A percentile compares a stretch with the other conserved stretches of the same genome.
Evolutionary conservation across 2,329 filamentous ascomycete genomes (phyloP).

Genomic region (Ophiobolus disseminans): DNA sequence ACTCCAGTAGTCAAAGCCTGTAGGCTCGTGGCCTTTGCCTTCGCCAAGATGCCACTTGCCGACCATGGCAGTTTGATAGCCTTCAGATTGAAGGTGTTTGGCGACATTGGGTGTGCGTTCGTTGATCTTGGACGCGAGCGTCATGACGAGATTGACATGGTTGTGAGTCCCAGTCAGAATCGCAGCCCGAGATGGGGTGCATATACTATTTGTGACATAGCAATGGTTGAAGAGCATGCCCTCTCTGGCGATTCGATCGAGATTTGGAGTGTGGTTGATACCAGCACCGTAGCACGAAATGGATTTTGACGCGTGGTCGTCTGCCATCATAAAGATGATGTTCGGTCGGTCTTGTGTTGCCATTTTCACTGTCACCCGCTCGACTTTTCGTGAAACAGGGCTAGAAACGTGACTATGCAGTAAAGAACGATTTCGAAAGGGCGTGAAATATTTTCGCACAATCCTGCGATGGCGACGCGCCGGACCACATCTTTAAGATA

Average conservation of each 20-base stretch:
- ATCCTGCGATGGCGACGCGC: too few relatives aligned
- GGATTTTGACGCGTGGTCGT: constrained; percentile 61
- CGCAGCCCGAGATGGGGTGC: constrained; percentile 60
- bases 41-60: constrained; percentile 64
- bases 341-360: constrained; percentile 37
- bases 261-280: constrained; percentile 61
- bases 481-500: too few relatives aligned
- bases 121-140: constrained; percentile 59
- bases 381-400: neutral
- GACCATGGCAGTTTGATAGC: constrained; percentile 61
- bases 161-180: constrained; percentile 61
- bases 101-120: constrained; percentile 60
- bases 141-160: constrained; percentile 62
- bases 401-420: neutral
- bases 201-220: constrained; percentile 63
- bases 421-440: too few relatives aligned
- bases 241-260: constrained; percentile 59
- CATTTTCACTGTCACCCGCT: neutral
- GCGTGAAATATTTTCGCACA: too few relatives aligned
- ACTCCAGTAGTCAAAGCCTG: constrained; percentile 56
- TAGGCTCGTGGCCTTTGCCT: constrained; percentile 55
- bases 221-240: constrained; percentile 62
- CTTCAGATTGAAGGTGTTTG: constrained; percentile 56
- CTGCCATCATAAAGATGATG: constrained; percentile 63
- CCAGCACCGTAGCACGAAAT: constrained; percentile 59